Percentiles rank a stretch among this genome's conserved stretches.
Conservation (phyloP, 2,329 filamentous ascomycete genomes). For the Cladosporium colombiae region DNA sequence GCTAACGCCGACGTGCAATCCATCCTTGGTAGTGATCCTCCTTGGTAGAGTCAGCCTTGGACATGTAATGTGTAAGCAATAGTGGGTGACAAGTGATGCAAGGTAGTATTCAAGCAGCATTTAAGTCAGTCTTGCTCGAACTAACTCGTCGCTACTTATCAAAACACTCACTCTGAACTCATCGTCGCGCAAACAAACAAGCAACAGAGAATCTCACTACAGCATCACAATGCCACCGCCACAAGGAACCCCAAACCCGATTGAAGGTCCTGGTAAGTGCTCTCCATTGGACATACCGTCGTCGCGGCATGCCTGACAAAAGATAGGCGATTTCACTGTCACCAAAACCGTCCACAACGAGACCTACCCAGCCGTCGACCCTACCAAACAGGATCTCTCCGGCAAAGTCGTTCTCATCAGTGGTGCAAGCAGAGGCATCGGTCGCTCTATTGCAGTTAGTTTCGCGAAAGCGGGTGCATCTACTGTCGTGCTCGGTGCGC, state of each 20-base stretch:
- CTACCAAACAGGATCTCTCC: constrained; percentile 40
- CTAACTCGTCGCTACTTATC: not conserved
- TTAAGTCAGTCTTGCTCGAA: not conserved
- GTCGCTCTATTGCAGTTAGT: constrained; percentile 55
- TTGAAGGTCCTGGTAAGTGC: constrained; percentile 25
- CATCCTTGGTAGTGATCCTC: too few species aligned
- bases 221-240: constrained; percentile 23
- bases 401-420: constrained; percentile 54
- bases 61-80: not conserved
- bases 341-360: constrained; percentile 24
- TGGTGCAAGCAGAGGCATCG: constrained; percentile 44
- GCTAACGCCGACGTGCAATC: not conserved
- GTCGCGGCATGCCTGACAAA: not conserved
- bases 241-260: constrained; percentile 24
- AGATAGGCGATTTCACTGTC: constrained; percentile 19
- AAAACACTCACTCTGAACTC: not conserved
- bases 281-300: not conserved
- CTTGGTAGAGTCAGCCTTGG: not conserved
- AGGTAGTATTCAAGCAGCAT: not conserved
- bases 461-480: constrained; percentile 57
- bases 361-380: constrained; percentile 36
- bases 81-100: not conserved
- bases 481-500: constrained; percentile 55
- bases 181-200: not conserved
- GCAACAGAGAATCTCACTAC: not conserved